These are phyloP conservation scores for Physcomitrellopsis africana DNA, from an alignment of 225 moss, liverwort and hornwort species.

Conservation along the genomic window DNA sequence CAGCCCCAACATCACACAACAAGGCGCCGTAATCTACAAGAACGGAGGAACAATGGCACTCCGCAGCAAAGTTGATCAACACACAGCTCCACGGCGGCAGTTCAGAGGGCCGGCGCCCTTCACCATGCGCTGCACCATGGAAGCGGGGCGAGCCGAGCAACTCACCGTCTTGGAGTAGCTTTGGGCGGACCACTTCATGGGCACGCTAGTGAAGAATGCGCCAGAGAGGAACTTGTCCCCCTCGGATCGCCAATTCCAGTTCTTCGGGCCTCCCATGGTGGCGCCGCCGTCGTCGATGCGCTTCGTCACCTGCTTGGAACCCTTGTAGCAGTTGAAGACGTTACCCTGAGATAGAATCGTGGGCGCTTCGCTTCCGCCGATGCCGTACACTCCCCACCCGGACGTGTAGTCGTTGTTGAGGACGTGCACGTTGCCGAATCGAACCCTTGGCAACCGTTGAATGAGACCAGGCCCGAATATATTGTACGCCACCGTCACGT, in stretches of 20 bases:
- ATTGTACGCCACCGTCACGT: slow-evolving; percentile 75
- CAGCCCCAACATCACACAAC: too few species aligned
- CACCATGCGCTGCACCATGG: slow-evolving; percentile 18
- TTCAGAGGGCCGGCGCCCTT: slow-evolving; percentile 14
- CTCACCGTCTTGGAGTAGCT: slow-evolving; percentile 25
- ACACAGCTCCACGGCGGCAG: slow-evolving; percentile 17
- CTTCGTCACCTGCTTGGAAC: slow-evolving; percentile 53
- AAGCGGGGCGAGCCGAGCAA: slow-evolving; percentile 16
- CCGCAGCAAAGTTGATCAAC: slow-evolving; percentile 8
- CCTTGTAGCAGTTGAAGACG: slow-evolving; percentile 23
- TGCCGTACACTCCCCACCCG: slow-evolving; percentile 53
- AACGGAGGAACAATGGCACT: too few species aligned
- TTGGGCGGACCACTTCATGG: background rate
- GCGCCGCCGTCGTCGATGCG: slow-evolving; percentile 36
- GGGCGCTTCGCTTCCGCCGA: slow-evolving; percentile 47
- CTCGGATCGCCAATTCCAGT: slow-evolving; percentile 39
- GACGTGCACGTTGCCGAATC: slow-evolving; percentile 51
- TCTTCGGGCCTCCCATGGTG: background rate
- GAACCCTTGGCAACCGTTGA: slow-evolving; percentile 66
- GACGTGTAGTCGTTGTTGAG: slow-evolving; percentile 60
- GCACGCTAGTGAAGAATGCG: slow-evolving; percentile 14
- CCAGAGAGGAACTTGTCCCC: slow-evolving; percentile 37
- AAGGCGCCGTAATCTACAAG: too few species aligned
- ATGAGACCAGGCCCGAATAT: slow-evolving; percentile 54
- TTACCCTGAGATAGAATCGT: slow-evolving; percentile 57